Conservation (phyloP, 805 yeast genomes). For the Candida boleticola region DNA sequence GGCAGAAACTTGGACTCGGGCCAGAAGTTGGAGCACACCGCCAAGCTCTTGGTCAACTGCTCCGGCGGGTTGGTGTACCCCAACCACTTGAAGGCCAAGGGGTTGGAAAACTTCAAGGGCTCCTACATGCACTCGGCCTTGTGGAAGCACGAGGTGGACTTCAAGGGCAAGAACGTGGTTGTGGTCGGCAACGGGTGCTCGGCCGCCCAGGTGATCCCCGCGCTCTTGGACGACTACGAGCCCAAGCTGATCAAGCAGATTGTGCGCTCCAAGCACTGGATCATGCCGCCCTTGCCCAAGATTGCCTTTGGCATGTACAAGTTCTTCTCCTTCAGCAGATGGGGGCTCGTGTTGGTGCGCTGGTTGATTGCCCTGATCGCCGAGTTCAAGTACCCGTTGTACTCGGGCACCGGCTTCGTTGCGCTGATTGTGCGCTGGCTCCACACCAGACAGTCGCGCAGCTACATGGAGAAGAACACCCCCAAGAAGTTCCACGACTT, state of each 20-base stretch:
- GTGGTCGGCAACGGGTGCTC: constrained; percentile 45
- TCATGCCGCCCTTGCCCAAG: constrained; percentile 37
- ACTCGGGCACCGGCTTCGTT: constrained; percentile 25
- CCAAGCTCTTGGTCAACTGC: constrained; percentile 24
- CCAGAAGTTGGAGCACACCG: constrained; percentile 27
- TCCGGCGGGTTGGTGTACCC: constrained; percentile 41
- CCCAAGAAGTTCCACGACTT: constrained; percentile 33
- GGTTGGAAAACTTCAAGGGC: constrained; percentile 36
- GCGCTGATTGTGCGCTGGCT: constrained; percentile 26
- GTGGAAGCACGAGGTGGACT: constrained; percentile 32
- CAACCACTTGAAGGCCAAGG: constrained; percentile 24
- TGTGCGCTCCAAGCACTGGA: constrained; percentile 35
- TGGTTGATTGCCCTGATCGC: constrained; percentile 26
- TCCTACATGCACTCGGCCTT: constrained; percentile 40
- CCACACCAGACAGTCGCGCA: constrained; percentile 16
- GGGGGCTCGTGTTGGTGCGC: constrained; percentile 28
- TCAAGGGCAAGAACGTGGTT: constrained; percentile 33
- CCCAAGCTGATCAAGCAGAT: constrained; percentile 30
- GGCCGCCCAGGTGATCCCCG: constrained; percentile 41
- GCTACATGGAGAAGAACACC: constrained; percentile 26
- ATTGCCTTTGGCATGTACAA: constrained; percentile 19
- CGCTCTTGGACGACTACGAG: constrained; percentile 25
- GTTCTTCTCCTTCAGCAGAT: constrained; percentile 21
- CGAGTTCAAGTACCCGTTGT: constrained; percentile 36
- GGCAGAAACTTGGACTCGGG: constrained; percentile 29